Evolutionary conservation across 2,329 filamentous ascomycete genomes (phyloP), one percentile per base, ranked within the genome.

Genomic region (Colletotrichum viniferum): DNA sequence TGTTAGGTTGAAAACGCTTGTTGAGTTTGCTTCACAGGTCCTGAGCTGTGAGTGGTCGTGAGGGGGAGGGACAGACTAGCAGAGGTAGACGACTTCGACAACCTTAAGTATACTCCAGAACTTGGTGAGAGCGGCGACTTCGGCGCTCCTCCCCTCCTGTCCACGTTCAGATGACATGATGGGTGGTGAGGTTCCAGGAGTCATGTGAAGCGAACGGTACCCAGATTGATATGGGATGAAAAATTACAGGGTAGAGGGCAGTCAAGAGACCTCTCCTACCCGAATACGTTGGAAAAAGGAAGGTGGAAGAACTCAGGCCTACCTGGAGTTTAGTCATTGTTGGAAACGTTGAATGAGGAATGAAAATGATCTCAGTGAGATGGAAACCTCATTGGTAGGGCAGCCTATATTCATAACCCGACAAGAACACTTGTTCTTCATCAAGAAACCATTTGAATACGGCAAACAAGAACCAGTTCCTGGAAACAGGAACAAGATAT

Each of bases 391-490:
- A 21, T 21, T 0, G 1, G 3, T 38, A 14, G 7, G 36, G 16
- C 16, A 38, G 9, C 43, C 5, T 7, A 0, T 2, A 48, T 21
- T 48, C 21, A 48, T 13, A 48, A 10, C 43, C 0, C 4, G n/a
- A 48, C n/a, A 3, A 48, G 10, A 1, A 2, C 43, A 48, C 18
- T 21, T 48, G 9, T 48, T 48, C 0, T 21, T 7, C 43, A 12
- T 48, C 3, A 1, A 48, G 0, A 48, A n/a, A 4, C 4, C 43
- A 21, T 21, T 13, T 12, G 43, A 3, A 48, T n/a, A 13, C 43
- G 10, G n/a, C 0, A 21, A 21, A 1, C 43, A 2, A 21, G n/a
- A 48, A 13, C 1, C 43, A 4, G 5, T 2, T 48, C 0, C 0
- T 48, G 5, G 10, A 0, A n/a, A 48, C 43, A 21, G 43, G n/a